Conservation (phyloP, 768 basidiomycete species). For the Calocybe cyanea region DNA sequence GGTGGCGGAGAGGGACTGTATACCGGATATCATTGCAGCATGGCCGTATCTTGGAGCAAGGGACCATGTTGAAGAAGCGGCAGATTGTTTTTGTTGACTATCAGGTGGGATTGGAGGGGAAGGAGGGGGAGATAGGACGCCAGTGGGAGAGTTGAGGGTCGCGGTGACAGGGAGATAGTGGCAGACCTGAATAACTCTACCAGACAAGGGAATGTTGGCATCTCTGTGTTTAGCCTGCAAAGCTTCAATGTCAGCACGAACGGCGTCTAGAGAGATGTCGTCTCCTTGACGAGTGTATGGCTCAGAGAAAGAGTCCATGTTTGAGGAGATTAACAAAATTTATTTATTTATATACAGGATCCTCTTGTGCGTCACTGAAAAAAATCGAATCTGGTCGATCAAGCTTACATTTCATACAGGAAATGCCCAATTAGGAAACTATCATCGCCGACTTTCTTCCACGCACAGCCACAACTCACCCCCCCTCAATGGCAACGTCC, state of each 20-base stretch:
- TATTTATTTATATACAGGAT: no score
- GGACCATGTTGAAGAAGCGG: conserved; percentile 52
- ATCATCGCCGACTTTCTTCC: no score
- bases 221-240: conserved; percentile 72
- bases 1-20: conserved; percentile 74
- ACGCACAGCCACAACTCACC: no score
- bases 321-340: background rate
- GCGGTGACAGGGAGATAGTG: conserved; percentile 83
- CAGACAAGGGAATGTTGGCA: conserved; percentile 72
- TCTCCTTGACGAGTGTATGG: conserved; percentile 63
- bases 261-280: conserved; percentile 65
- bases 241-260: conserved; percentile 64
- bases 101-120: conserved; percentile 63
- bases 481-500: background rate
- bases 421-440: no score
- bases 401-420: no score
- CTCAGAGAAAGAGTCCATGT: conserved; percentile 72
- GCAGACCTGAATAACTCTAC: conserved; percentile 88
- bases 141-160: conserved; percentile 48
- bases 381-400: no score
- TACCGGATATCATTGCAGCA: conserved; percentile 92
- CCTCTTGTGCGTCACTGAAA: no score
- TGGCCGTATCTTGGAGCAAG: conserved; percentile 83
- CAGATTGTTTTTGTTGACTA: conserved; percentile 11
- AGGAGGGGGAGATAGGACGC: conserved; percentile 68